Evolutionary conservation across 2,329 filamentous ascomycete species (phyloP), one percentile per base, ranked within the genome.

Genomic region (Intubia oerlemansii): DNA sequence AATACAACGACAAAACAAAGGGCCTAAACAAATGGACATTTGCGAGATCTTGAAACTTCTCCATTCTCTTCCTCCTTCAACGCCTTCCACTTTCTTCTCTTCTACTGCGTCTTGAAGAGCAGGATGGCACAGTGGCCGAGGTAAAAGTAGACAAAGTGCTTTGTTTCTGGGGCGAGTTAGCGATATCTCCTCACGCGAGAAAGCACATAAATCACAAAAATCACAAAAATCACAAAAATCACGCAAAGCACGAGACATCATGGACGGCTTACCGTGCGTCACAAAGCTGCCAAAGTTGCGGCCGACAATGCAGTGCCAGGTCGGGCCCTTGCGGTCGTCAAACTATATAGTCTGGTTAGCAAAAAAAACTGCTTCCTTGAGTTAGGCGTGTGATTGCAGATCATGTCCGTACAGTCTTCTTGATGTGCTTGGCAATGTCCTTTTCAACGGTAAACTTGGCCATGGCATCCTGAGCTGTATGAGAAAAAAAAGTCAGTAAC

Each of bases 101-200:
- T n/a, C 47, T 71, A 95, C 68, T 93, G 85, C 23, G 88, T 98
- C 66, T 98, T 98, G 71, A 95, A 98, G 30, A 98, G 72, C 32
- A 98, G 66, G 48, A 98, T 95, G 34, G 88, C 88, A 53, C 82
- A 93, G 62, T 95, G 88, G 31, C 88, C 88, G 34, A 98, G 76
- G 59, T 98, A 98, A 61, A 98, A 98, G 61, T 98, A 98, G 51
- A 98, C 93, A 61, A 98, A 98, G 56, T 98, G 88, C 59, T 95
- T 95, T 17, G 88, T 95, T 54, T 95, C 88, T 93, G 4, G 12
- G 5, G 16, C 11, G 24, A 19, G 32, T 29, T 5, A 26, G 25
- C 10, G 20, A 10, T 16, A 6, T n/a, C 3, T n/a, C 10, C 11
- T 7, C 12, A 14, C 13, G 12, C n/a, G 10, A 17, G n/a, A 14